These are phyloP conservation scores for Diplosphaera chodatii DNA, from an alignment of 139 green algal species.

Conservation along the genomic window DNA sequence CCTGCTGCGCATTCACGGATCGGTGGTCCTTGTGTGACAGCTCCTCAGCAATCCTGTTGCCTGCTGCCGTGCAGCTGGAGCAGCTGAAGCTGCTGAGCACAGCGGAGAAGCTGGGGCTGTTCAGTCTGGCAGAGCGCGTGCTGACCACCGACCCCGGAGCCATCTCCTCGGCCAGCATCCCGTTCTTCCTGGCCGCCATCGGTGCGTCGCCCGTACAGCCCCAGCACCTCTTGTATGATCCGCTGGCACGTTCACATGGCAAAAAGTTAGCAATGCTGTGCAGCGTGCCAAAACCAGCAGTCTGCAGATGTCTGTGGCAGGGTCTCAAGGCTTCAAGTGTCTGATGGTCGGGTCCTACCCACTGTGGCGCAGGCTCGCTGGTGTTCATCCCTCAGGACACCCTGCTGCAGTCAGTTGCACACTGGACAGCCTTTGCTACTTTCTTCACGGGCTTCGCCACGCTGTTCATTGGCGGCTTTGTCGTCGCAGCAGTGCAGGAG, in stretches of 20 bases:
- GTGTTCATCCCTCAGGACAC: conserved; percentile 43
- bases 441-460: conserved; percentile 7
- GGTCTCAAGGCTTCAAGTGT: too few relatives aligned
- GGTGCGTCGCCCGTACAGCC: too few relatives aligned
- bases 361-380: conserved; percentile 3
- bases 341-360: too few relatives aligned
- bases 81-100: conserved; percentile 42
- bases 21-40: too few relatives aligned
- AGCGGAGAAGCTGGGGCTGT: conserved; percentile 45
- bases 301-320: too few relatives aligned
- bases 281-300: too few relatives aligned
- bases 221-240: too few relatives aligned
- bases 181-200: conserved; percentile 29
- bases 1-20: too few relatives aligned
- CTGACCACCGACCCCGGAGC: conserved; percentile 37
- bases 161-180: conserved; percentile 33
- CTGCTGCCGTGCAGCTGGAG: conserved; percentile 30
- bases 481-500: conserved; percentile 39
- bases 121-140: conserved; percentile 33
- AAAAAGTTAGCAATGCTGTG: too few relatives aligned
- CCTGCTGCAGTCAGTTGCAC: conserved; percentile 8
- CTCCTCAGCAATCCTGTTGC: not conserved
- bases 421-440: conserved; percentile 16
- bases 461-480: conserved; percentile 34
- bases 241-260: too few relatives aligned